A percentile compares a stretch with the other conserved stretches of the same genome.
phyloP scores from a whole-genome alignment of 305 asterid genomes.

The Withania somnifera region DNA sequence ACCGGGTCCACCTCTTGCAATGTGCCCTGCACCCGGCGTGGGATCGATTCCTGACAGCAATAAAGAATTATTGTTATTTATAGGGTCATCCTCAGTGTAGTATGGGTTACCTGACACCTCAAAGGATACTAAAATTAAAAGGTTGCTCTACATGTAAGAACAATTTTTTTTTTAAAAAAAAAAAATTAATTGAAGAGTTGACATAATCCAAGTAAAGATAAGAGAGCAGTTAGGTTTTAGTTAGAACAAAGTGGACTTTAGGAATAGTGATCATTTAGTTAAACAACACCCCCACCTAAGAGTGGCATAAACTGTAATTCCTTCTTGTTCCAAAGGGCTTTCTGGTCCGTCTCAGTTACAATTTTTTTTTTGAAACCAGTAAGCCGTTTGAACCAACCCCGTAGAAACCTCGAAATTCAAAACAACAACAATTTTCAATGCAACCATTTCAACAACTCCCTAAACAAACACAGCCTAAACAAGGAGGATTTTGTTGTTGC shows the following conservation, averaged over 20 bases:
- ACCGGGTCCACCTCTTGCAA: too few species aligned
- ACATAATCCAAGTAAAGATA: background rate
- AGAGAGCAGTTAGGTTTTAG: background rate
- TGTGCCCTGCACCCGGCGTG: too few species aligned
- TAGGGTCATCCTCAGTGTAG: too few species aligned
- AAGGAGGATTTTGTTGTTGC: background rate
- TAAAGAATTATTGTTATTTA: too few species aligned
- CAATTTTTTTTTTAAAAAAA: too few species aligned
- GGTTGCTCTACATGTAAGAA: too few species aligned
- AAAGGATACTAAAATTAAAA: too few species aligned
- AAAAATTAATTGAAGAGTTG: background rate
- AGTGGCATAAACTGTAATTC: background rate
- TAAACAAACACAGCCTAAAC: background rate
- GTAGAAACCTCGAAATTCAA: conserved; percentile 27
- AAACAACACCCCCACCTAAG: background rate
- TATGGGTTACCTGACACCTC: too few species aligned
- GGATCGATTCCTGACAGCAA: too few species aligned
- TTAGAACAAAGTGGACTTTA: background rate
- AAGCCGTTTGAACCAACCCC: conserved; percentile 48
- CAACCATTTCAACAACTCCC: conserved; percentile 9
- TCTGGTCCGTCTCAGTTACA: background rate
- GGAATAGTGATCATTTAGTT: background rate
- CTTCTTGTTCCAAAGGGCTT: background rate
- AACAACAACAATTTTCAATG: too few species aligned
- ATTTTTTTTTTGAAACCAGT: conserved; percentile 25